Conservation (phyloP, 2,329 filamentous ascomycete genomes). For the Pseudopyricularia cyperi region DNA sequence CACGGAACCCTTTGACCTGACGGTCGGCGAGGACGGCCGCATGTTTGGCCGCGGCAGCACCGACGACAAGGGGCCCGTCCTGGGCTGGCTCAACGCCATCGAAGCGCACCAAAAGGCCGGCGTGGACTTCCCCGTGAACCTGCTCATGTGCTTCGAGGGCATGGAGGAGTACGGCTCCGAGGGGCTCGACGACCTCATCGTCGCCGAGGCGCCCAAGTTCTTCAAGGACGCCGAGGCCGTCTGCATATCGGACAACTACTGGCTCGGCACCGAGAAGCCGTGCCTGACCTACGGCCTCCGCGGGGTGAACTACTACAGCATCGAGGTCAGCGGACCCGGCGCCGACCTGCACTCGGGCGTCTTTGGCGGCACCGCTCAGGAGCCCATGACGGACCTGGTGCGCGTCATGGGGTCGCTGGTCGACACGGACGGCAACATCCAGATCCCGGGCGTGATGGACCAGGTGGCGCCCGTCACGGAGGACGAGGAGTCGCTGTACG, state of each 20-base stretch:
- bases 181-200: conserved; percentile 88
- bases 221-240: conserved; percentile 94
- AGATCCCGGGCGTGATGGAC: conserved; percentile 86
- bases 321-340: conserved; percentile 81
- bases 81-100: conserved; percentile 96
- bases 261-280: conserved; percentile 96
- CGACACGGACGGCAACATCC: conserved; percentile 81
- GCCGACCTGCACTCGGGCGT: conserved; percentile 95
- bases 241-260: conserved; percentile 99
- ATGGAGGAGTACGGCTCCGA: conserved; percentile 99
- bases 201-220: conserved; percentile 80
- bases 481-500: conserved; percentile 81
- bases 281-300: conserved; percentile 95
- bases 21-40: conserved; percentile 75
- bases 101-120: conserved; percentile 94
- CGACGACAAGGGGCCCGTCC: conserved; percentile 93
- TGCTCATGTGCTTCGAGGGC: conserved; percentile 98
- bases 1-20: conserved; percentile 84
- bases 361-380: conserved; percentile 90
- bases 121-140: conserved; percentile 89
- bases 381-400: conserved; percentile 95
- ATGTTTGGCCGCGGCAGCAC: conserved; percentile 96
- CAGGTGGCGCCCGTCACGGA: conserved; percentile 80
- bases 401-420: conserved; percentile 73
- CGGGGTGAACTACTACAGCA: conserved; percentile 94